Evolutionary conservation across 768 basidiomycete species (phyloP).

Genomic region (Pisolithus marmoratus): DNA sequence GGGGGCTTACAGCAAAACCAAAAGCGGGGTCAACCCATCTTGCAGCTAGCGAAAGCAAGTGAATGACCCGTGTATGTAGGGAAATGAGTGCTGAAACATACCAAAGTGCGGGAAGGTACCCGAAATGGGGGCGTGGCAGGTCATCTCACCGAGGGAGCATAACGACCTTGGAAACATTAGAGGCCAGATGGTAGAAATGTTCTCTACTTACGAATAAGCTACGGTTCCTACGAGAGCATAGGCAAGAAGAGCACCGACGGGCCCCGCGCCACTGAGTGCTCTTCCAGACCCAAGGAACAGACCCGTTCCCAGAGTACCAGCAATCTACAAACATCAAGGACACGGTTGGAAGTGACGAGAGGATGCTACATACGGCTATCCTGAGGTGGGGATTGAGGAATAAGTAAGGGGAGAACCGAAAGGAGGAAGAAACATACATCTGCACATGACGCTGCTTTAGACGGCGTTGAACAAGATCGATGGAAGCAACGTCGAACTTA

Average conservation of each 20-base stretch:
- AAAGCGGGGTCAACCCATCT: conserved; percentile 58
- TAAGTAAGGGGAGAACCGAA: background rate
- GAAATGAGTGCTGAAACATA: conserved; percentile 14
- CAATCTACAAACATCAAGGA: conserved; percentile 38
- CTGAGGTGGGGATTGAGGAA: conserved; percentile 20
- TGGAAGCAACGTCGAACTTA: conserved; percentile 54
- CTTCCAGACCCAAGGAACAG: conserved; percentile 68
- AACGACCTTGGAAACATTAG: conserved; percentile 43
- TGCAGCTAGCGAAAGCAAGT: conserved; percentile 30
- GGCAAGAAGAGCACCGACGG: conserved; percentile 60
- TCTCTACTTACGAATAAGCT: conserved; percentile 49
- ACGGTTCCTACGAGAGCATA: conserved; percentile 62
- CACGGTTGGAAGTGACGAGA: background rate
- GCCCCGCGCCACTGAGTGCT: conserved; percentile 56
- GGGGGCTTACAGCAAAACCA: conserved; percentile 49
- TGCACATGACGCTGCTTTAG: conserved; percentile 77
- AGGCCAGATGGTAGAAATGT: conserved; percentile 15
- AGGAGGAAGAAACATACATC: conserved; percentile 43
- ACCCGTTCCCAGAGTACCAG: conserved; percentile 72
- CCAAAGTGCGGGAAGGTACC: conserved; percentile 76
- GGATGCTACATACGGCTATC: conserved; percentile 51
- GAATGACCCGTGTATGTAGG: background rate
- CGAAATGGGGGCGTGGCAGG: conserved; percentile 70
- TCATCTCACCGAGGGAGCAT: conserved; percentile 75
- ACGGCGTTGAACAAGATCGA: conserved; percentile 66